Evolutionary conservation across 2,329 filamentous ascomycete genomes (phyloP), one percentile per base, ranked within the genome.

Genomic region (Lasiodiplodia sp.): DNA sequence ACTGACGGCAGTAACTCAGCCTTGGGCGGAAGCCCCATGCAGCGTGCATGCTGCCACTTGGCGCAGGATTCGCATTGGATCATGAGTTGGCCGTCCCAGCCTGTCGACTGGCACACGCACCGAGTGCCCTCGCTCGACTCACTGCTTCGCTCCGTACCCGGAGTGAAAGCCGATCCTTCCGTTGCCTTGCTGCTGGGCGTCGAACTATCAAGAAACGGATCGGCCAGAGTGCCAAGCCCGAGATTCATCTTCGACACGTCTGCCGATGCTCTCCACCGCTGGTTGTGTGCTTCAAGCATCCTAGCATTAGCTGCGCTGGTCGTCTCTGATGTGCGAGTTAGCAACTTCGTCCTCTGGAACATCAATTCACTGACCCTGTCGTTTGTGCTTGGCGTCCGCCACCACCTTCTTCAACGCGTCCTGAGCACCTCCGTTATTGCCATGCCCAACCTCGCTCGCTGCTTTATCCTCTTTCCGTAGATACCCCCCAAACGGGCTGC

Each of bases 21-120:
- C 68, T 85, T 83, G 11, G 16, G 67, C 2, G 58, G 67, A 18
- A 89, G 76, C 2, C 87, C 87, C 25, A 89, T 82, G 72, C 88
- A 90, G 67, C 81, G 81, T 38, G 85, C 85, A 73, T 90, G 88
- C 37, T 88, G 79, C 85, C 87, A 90, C 72, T 89, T 87, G n/a
- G 81, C 85, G 78, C 88, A 90, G 28, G 85, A 87, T 75, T 87
- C 86, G 78, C 88, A 90, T 79, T 89, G 87, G 57, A 90, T 83
- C 84, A 90, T 87, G 37, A 85, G 75, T 72, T 84, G 83, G 25
- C 84, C 86, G 66, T 84, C 83, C 66, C 84, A 87, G 51, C 86
- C 83, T 64, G 82, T 79, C 18, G 84, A 83, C 63, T 85, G 84
- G 73, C 88, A 90, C 31, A 88, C 77, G 75, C 88, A 90, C 47